These are phyloP conservation scores for Aspergillus transmontanensis DNA, from an alignment of 2,329 filamentous ascomycete genomes.

Conservation along the genomic window DNA sequence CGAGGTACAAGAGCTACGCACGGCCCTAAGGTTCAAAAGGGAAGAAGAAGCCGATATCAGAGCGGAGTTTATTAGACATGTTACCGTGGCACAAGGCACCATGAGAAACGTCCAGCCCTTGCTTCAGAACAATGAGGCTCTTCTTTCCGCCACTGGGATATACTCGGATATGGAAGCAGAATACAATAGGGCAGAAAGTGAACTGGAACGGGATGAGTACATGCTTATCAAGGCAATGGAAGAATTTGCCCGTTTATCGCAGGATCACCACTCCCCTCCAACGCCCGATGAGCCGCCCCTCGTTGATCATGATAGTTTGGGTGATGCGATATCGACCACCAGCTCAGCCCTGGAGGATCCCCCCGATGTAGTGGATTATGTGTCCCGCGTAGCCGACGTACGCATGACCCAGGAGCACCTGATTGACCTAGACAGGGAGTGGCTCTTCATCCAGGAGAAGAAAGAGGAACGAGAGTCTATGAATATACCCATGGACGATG, in stretches of 20 bases:
- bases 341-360: conserved; percentile 12
- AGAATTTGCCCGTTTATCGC: conserved; percentile 16
- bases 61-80: conserved; percentile 23
- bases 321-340: conserved; percentile 2
- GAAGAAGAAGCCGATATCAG: conserved; percentile 26
- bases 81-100: conserved; percentile 20
- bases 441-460: conserved; percentile 19
- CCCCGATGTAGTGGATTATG: conserved; percentile 20
- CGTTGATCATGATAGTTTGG: neutral
- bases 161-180: conserved; percentile 29
- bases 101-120: conserved; percentile 7
- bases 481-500: conserved; percentile 22
- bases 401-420: conserved; percentile 28
- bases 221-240: conserved; percentile 23
- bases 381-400: conserved; percentile 25
- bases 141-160: conserved; percentile 22
- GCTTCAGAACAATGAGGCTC: conserved; percentile 19
- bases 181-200: conserved; percentile 29
- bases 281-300: neutral
- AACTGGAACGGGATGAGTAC: conserved; percentile 30
- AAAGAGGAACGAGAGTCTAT: conserved; percentile 12
- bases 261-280: neutral
- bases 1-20: conserved; percentile 25
- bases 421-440: conserved; percentile 23
- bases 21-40: conserved; percentile 26